Conservation (phyloP, 306 rosid species). For the Cucurbita maxima region DNA sequence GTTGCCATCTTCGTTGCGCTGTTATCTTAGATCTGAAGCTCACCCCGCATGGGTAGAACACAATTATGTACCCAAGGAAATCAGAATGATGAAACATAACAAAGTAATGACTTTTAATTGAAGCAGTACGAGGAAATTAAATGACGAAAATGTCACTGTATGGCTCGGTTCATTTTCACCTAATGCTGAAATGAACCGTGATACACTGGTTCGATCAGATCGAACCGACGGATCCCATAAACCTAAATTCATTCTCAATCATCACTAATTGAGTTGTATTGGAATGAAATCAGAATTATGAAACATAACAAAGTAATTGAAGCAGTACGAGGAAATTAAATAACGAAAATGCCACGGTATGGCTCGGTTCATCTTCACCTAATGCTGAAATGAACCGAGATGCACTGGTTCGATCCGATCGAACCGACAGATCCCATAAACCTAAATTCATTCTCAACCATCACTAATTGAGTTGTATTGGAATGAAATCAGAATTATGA, state of each 20-base stretch:
- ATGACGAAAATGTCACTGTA: neutral
- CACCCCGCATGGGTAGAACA: neutral
- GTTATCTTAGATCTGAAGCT: neutral
- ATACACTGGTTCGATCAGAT: neutral
- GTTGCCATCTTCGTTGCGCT: slow-evolving; percentile 17
- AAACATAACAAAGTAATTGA: too few species aligned
- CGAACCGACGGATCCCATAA: neutral
- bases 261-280: neutral
- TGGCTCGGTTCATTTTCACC: neutral
- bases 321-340: neutral
- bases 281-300: too few species aligned
- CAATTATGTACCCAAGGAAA: too few species aligned
- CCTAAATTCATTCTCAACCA: neutral
- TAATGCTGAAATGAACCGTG: neutral
- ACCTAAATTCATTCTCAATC: neutral
- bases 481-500: too few species aligned
- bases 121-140: too few species aligned
- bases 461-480: neutral
- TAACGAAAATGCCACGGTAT: neutral
- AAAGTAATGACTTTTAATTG: too few species aligned
- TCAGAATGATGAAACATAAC: too few species aligned
- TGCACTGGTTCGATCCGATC: neutral
- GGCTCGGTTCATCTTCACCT: neutral
- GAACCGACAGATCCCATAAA: neutral
- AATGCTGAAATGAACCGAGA: neutral